These are phyloP conservation scores for Suhomyces bokatorum DNA, from an alignment of 1,139 yeast genomes.

Conservation along the genomic window DNA sequence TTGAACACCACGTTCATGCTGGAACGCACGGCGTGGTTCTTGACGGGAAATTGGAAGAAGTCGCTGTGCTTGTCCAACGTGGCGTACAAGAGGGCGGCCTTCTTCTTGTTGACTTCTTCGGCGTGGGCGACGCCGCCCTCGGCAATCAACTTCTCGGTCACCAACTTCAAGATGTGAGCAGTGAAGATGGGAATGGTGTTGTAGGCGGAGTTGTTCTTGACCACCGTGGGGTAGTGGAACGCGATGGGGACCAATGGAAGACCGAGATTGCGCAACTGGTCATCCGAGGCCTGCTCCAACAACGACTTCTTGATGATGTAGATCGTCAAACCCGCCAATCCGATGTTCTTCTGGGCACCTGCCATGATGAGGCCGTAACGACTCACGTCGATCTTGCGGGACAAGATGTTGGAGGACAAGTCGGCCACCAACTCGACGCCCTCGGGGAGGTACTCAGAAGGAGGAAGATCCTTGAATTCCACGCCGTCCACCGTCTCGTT, in stretches of 20 bases:
- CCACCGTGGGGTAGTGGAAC: constrained; percentile 82
- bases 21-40: constrained; percentile 58
- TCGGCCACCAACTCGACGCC: constrained; percentile 85
- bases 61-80: constrained; percentile 66
- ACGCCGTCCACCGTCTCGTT: constrained; percentile 96
- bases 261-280: constrained; percentile 54
- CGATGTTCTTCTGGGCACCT: constrained; percentile 98
- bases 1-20: constrained; percentile 94
- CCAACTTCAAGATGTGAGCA: constrained; percentile 79
- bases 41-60: constrained; percentile 68
- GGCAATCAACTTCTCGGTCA: constrained; percentile 58
- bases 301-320: constrained; percentile 83
- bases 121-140: constrained; percentile 61
- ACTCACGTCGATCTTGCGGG: constrained; percentile 75
- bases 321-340: constrained; percentile 91
- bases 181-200: constrained; percentile 95
- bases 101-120: constrained; percentile 55
- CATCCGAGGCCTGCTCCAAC: constrained; percentile 66
- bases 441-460: constrained; percentile 53
- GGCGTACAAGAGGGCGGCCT: constrained; percentile 62
- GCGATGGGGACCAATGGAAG: constrained; percentile 86
- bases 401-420: constrained; percentile 89
- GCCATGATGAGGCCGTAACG: constrained; percentile 84
- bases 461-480: constrained; percentile 66
- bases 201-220: constrained; percentile 86